phyloP scores from a whole-genome alignment of 75 land plant species.

The Azolla pinnata region DNA sequence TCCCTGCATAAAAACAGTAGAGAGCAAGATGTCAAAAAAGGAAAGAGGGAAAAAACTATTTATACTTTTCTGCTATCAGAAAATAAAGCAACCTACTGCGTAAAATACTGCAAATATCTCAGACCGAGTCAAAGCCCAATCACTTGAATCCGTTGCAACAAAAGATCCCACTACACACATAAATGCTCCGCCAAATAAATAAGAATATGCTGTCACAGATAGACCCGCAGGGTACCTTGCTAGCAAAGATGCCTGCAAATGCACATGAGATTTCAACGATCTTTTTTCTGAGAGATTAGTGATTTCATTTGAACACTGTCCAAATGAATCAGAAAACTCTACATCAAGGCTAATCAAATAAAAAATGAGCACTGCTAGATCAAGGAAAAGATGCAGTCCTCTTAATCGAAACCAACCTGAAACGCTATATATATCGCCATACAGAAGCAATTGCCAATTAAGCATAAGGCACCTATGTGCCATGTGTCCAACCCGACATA shows the following conservation, averaged over 20 bases:
- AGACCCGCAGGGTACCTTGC: constrained; percentile 67
- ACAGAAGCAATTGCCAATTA: constrained; percentile 87
- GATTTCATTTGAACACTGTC: no score
- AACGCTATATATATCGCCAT: constrained; percentile 76
- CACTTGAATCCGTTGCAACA: constrained; percentile 33
- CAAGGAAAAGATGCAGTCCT: no score
- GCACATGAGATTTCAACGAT: background rate
- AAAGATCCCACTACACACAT: constrained; percentile 55
- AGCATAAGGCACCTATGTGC: constrained; percentile 82
- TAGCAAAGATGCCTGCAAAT: constrained; percentile 43
- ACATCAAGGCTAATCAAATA: no score
- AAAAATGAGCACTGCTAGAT: no score
- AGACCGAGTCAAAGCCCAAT: constrained; percentile 69
- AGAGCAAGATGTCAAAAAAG: background rate
- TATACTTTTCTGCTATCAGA: background rate
- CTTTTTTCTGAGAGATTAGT: no score
- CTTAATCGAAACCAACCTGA: no score
- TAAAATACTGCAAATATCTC: constrained; percentile 64
- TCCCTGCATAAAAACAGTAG: constrained; percentile 42
- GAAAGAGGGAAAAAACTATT: background rate
- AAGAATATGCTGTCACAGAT: constrained; percentile 82
- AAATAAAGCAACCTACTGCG: constrained; percentile 50
- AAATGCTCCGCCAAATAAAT: constrained; percentile 64
- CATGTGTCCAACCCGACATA: constrained; percentile 56
- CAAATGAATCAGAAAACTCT: no score